These are phyloP conservation scores for Coemansia sp. DNA, from an alignment of 192 early-diverging fungal species.

Conservation along the genomic window DNA sequence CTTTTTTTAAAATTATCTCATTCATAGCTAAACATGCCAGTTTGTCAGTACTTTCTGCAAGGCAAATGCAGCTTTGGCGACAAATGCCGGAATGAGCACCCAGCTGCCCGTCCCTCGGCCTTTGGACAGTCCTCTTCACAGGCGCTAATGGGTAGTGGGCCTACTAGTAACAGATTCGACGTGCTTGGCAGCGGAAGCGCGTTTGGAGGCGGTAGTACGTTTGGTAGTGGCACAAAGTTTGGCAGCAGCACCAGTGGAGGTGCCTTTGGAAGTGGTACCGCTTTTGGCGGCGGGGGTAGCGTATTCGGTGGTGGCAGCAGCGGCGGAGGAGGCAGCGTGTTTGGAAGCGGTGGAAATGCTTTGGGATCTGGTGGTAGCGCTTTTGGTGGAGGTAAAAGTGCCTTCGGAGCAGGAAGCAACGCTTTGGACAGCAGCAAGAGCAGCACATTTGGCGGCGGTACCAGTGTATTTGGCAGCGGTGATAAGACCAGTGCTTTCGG, in stretches of 20 bases:
- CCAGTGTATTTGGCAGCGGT: not conserved
- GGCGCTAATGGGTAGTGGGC: constrained; percentile 49
- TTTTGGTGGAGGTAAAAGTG: constrained; percentile 13
- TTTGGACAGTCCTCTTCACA: constrained; percentile 54
- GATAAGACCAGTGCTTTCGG: not conserved
- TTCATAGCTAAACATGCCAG: constrained; percentile 15
- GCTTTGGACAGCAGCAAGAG: not conserved
- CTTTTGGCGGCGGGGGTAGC: not conserved
- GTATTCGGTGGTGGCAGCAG: not conserved
- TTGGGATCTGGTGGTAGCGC: constrained; percentile 24
- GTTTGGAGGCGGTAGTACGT: constrained; percentile 9
- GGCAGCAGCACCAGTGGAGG: not conserved
- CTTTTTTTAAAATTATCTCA: not conserved
- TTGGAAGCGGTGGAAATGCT: constrained; percentile 25
- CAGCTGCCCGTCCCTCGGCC: constrained; percentile 38
- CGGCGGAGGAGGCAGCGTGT: not conserved
- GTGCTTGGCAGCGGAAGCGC: constrained; percentile 10
- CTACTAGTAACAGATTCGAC: constrained; percentile 20
- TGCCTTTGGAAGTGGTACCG: not conserved
- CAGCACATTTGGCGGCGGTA: not conserved
- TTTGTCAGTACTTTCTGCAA: constrained; percentile 60
- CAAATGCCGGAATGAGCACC: constrained; percentile 64
- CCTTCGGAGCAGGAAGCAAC: not conserved
- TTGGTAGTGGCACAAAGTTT: constrained; percentile 11
- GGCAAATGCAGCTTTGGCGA: constrained; percentile 64